A percentile compares a stretch with the other conserved stretches of the same genome.
phyloP scores from a whole-genome alignment of 495 filamentous ascomycete species.

The Neurospora sp. region DNA sequence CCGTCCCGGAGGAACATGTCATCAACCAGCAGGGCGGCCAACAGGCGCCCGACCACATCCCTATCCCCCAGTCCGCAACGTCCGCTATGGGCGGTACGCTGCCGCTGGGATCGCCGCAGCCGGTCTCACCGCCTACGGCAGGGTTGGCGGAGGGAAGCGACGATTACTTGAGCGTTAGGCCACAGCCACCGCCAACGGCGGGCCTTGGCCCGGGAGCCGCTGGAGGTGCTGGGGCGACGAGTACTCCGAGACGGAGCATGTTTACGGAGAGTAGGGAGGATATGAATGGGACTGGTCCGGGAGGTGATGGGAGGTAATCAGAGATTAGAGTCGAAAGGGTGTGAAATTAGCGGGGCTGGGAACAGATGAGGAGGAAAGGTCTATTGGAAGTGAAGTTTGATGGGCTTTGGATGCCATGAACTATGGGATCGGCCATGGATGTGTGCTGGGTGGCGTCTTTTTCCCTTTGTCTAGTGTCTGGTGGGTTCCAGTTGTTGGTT shows the following conservation, averaged over 20 bases:
- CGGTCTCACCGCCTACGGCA: constrained; percentile 5
- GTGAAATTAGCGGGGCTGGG: no score
- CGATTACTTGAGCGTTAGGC: constrained; percentile 4
- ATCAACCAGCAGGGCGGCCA: not conserved
- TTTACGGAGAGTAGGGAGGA: constrained; percentile 10
- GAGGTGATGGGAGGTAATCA: not conserved
- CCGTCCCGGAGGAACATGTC: not conserved
- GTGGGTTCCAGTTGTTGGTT: not conserved
- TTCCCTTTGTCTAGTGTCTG: not conserved
- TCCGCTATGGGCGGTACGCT: not conserved
- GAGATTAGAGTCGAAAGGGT: no score
- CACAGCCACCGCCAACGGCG: constrained; percentile 4
- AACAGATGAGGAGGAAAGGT: no score
- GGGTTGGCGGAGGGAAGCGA: not conserved
- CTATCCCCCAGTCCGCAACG: not conserved
- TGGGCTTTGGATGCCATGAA: no score
- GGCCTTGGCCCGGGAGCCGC: not conserved
- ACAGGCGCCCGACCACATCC: not conserved
- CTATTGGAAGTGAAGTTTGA: no score
- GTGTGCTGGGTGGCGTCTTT: not conserved
- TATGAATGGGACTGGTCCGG: not conserved
- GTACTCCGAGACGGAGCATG: constrained; percentile 9
- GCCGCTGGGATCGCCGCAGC: not conserved
- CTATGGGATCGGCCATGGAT: not conserved
- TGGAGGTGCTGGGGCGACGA: not conserved